Evolutionary conservation across 441 rosid species (phyloP).

Genomic region (Populus hybrid): DNA sequence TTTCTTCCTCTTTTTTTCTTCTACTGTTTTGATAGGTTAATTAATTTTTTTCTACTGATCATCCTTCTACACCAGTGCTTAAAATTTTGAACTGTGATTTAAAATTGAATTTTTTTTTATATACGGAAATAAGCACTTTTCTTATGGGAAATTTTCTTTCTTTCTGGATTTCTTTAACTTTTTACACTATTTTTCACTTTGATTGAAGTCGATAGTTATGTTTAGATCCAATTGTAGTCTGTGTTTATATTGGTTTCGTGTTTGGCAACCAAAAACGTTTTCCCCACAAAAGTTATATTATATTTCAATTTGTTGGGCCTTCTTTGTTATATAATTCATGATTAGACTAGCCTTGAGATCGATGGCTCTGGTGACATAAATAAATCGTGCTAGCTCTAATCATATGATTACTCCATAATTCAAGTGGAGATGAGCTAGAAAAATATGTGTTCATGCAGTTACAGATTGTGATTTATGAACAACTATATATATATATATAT

Average conservation of each 20-base stretch:
- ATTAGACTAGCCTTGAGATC: not conserved
- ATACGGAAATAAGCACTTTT: not conserved
- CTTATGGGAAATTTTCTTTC: not conserved
- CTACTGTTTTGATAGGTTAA: not conserved
- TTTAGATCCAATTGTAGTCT: not conserved
- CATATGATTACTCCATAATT: not conserved
- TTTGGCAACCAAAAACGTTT: not conserved
- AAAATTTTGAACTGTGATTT: too few relatives aligned
- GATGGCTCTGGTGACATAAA: not conserved
- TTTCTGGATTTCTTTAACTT: not conserved
- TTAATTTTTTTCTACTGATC: too few relatives aligned
- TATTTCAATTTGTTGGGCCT: too few relatives aligned
- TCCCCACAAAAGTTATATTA: not conserved
- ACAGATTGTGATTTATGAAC: not conserved
- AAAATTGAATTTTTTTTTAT: too few relatives aligned
- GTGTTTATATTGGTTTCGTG: conserved; percentile 8
- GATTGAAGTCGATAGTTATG: too few relatives aligned
- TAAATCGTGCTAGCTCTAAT: not conserved
- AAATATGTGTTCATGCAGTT: not conserved
- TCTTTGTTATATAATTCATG: not conserved
- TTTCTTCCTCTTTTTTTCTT: too few relatives aligned
- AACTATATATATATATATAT: not conserved
- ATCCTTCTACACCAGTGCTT: too few relatives aligned
- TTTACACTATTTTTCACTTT: not conserved
- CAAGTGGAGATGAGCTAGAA: conserved; percentile 7